Conservation (phyloP, 116 monocot genomes). For the Thalassia testudinum region DNA sequence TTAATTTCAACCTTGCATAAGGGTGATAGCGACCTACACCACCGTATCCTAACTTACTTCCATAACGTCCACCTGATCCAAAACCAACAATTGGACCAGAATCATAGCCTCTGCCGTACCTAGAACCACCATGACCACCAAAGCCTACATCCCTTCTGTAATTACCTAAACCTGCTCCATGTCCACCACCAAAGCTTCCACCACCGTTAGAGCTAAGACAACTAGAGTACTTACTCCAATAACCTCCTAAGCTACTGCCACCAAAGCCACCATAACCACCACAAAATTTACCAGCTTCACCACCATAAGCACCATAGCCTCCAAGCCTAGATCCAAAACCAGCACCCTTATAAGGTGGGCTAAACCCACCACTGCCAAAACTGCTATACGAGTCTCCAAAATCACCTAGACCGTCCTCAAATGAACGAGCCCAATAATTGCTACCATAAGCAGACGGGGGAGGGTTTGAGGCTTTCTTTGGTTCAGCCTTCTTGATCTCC, state of each 20-base stretch:
- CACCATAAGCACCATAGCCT: constrained; percentile 28
- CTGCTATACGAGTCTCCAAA: constrained; percentile 37
- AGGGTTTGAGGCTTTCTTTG: constrained; percentile 83
- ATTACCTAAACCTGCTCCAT: constrained; percentile 35
- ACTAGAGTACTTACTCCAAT: constrained; percentile 18
- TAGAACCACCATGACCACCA: constrained; percentile 38
- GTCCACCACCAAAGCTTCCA: constrained; percentile 11
- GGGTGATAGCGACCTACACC: constrained; percentile 62
- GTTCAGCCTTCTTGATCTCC: constrained; percentile 76
- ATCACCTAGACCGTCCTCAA: constrained; percentile 43
- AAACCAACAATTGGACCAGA: constrained; percentile 30
- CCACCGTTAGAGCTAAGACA: constrained; percentile 17
- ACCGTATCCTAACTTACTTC: constrained; percentile 19
- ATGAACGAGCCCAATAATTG: constrained; percentile 49
- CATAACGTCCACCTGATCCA: constrained; percentile 23
- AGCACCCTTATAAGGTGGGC: constrained; percentile 29
- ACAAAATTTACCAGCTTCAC: constrained; percentile 9
- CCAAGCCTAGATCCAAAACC: constrained; percentile 64
- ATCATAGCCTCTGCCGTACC: constrained; percentile 47
- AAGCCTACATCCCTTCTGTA: constrained; percentile 42
- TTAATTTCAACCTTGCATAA: constrained; percentile 49
- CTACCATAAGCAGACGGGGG: constrained; percentile 46
- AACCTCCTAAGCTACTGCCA: constrained; percentile 17
- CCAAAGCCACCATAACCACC: constrained; percentile 18
- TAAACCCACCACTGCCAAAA: constrained; percentile 34